phyloP scores from a whole-genome alignment of 768 basidiomycete species.

The Lenzites betulinus region DNA sequence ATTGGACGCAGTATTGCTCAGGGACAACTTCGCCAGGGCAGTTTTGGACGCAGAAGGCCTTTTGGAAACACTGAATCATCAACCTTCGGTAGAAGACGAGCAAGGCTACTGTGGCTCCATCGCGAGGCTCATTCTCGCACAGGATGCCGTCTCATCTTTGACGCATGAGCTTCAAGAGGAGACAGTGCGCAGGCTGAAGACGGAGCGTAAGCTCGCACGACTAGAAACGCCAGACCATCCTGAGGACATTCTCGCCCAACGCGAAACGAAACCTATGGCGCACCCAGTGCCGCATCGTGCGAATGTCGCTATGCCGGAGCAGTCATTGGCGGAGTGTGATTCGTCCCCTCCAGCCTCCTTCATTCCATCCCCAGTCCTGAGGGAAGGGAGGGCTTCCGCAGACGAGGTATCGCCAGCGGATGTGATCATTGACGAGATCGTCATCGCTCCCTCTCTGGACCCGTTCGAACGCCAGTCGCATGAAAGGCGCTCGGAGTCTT shows the following conservation, averaged over 20 bases:
- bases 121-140: slow-evolving; percentile 52
- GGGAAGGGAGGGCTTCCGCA: not conserved
- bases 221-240: not conserved
- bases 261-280: slow-evolving; percentile 2
- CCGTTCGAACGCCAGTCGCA: not conserved
- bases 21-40: slow-evolving; percentile 32
- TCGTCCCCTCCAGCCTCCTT: not conserved
- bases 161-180: slow-evolving; percentile 60
- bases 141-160: slow-evolving; percentile 53
- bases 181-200: slow-evolving; percentile 47
- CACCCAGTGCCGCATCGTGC: slow-evolving; percentile 12
- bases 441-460: slow-evolving; percentile 2
- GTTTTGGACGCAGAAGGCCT: slow-evolving; percentile 40
- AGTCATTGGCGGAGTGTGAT: not conserved
- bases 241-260: slow-evolving; percentile 5
- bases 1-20: slow-evolving; percentile 19
- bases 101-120: slow-evolving; percentile 44
- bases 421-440: slow-evolving; percentile 6
- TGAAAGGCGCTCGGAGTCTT: not conserved
- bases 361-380: not conserved
- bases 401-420: not conserved
- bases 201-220: slow-evolving; percentile 38
- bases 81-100: slow-evolving; percentile 33
- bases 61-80: slow-evolving; percentile 37
- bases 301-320: not conserved